phyloP scores from a whole-genome alignment of 78 protist genomes.

The Dictyostelium purpureum region DNA sequence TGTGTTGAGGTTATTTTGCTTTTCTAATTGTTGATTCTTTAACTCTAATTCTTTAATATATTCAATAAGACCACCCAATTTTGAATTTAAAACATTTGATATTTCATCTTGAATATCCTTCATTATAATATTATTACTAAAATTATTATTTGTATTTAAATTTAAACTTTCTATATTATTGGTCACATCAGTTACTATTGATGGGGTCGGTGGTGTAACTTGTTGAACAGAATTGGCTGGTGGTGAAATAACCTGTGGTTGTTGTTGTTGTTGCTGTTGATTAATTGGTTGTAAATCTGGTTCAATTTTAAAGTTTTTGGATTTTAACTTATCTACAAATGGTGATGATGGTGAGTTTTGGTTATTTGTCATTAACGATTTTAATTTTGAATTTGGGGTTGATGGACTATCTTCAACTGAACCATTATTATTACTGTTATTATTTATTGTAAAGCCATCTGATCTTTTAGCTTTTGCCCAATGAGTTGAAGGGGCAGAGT shows the following conservation, averaged over 20 bases:
- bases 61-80: not conserved
- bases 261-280: not conserved
- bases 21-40: not conserved
- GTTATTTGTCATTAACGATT: not conserved
- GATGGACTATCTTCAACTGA: not conserved
- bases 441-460: not conserved
- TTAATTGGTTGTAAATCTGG: slow-evolving; percentile 4
- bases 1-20: not conserved
- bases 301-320: not conserved
- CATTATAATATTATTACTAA: not conserved
- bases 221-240: not conserved
- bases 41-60: slow-evolving; percentile 3
- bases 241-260: not conserved
- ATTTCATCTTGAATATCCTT: slow-evolving; percentile 13
- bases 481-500: not conserved
- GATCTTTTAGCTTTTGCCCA: slow-evolving; percentile 49
- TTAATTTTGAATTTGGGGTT: not conserved
- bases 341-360: not conserved
- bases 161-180: not conserved
- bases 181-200: not conserved
- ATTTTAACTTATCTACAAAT: not conserved
- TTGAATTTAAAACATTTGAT: not conserved
- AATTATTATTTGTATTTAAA: not conserved
- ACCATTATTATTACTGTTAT: not conserved
- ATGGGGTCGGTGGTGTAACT: not conserved